These are phyloP conservation scores for Fusarium brevicatenulatum DNA, from an alignment of 2,329 filamentous ascomycete genomes.

Conservation along the genomic window DNA sequence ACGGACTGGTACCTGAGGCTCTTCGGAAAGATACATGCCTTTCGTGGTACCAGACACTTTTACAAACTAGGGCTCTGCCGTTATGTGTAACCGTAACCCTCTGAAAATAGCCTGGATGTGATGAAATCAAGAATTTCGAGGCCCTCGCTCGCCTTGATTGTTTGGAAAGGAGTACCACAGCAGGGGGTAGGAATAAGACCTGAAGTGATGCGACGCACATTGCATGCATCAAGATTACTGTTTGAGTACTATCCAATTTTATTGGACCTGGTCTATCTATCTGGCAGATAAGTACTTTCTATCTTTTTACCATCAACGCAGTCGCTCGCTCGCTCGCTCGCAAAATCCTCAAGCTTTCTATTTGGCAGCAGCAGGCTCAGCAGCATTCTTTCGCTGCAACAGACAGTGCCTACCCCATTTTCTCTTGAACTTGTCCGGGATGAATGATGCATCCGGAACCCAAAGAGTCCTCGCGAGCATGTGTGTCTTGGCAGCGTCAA, in stretches of 20 bases:
- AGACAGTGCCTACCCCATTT: slow-evolving; percentile 93
- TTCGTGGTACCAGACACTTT: background rate
- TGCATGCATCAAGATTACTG: background rate
- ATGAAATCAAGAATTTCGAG: background rate
- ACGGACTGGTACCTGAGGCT: background rate
- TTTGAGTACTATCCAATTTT: slow-evolving; percentile 1
- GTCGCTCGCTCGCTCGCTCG: background rate
- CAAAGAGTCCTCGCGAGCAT: slow-evolving; percentile 81
- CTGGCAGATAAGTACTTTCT: slow-evolving; percentile 6
- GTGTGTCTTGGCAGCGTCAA: slow-evolving; percentile 81
- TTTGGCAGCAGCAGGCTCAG: background rate
- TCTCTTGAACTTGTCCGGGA: slow-evolving; percentile 76
- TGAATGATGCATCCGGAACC: slow-evolving; percentile 76
- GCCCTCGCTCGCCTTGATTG: background rate
- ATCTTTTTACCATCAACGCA: background rate
- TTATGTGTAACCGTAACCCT: background rate
- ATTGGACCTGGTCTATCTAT: background rate
- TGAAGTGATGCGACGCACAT: background rate
- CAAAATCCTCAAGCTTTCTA: background rate
- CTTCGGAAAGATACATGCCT: background rate
- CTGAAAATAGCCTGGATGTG: background rate
- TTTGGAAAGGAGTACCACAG: background rate
- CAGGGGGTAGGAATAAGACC: slow-evolving; percentile 9
- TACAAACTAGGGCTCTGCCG: background rate
- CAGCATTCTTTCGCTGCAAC: slow-evolving; percentile 64